Evolutionary conservation across 176 grass and related monocot species (phyloP), one percentile per base, ranked within the genome.

Genomic region (Oropetium thomaeum): DNA sequence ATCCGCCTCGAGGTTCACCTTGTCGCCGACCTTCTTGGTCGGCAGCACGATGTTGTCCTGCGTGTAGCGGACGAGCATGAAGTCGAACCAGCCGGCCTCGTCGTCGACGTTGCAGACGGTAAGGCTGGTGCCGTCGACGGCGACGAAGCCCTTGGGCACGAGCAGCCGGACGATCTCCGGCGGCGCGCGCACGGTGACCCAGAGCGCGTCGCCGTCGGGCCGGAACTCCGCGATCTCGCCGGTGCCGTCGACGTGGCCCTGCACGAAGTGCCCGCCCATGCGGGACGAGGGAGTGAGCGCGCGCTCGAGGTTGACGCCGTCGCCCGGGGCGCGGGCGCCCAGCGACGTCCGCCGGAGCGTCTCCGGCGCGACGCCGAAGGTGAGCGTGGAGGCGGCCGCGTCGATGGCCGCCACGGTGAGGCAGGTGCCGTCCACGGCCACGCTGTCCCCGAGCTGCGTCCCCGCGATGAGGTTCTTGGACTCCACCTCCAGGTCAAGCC

Each of bases 1-100:
- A 75, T 97, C 94, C 1, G 90, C 94, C 86, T 97, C 88, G n/a
- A 97, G 84, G 43, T 97, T 97, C 65, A 93, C 94, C 90, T 87
- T 97, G 41, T 91, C 88, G 0, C 88, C 86, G 0, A 93, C 90
- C 86, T 97, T 93, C 81, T 97, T 93, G 74, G 2, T 74, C 0
- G 90, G 90, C 72, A 97, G 89, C 41, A 89, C 88, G 30, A 97
- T 83, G 79, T 97, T 97, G 31, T 97, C 88, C 74, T 97, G 94
- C 0, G 88, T 97, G 84, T 97, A 97, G 44, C 90, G 75, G n/a
- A 97, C 90, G 7, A 97, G 81, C 94, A 93, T 97, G 86, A 97
- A 93, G 62, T 97, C 86, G 22, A 97, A 97, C 86, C 88, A 89
- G 6, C 86, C 82, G 0, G 44, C 90, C 20, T 87, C 78, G 45